phyloP scores from a whole-genome alignment of 441 rosid species.

The Gossypium aridum region DNA sequence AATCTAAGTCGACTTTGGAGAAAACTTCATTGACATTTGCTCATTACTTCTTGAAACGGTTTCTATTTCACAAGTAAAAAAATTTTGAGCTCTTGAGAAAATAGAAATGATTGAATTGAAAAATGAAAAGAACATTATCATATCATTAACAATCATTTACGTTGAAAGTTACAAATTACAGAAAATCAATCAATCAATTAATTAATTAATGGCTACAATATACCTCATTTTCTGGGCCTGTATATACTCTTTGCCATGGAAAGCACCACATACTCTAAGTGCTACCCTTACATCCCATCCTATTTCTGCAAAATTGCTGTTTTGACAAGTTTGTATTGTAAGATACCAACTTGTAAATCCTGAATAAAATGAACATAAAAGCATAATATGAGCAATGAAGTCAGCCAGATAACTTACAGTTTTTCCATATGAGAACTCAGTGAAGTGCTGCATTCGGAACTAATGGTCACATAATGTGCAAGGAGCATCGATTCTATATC shows the following conservation, averaged over 20 bases:
- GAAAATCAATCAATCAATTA: neutral
- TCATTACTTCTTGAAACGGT: neutral
- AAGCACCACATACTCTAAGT: slow-evolving; percentile 48
- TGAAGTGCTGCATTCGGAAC: slow-evolving; percentile 48
- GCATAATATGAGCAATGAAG: neutral
- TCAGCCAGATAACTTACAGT: slow-evolving; percentile 28
- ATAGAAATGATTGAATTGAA: neutral
- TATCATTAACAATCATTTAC: neutral
- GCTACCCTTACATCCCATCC: slow-evolving; percentile 76
- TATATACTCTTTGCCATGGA: slow-evolving; percentile 47
- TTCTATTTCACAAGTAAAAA: neutral
- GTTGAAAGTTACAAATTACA: neutral
- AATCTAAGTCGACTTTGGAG: neutral
- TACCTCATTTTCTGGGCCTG: slow-evolving; percentile 71
- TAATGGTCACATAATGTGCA: slow-evolving; percentile 65
- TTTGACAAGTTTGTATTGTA: slow-evolving; percentile 8
- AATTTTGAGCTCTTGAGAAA: neutral
- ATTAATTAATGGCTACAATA: neutral
- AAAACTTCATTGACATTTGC: neutral
- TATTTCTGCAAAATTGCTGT: slow-evolving; percentile 37
- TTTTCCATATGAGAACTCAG: slow-evolving; percentile 43
- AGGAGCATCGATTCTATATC: slow-evolving; percentile 68
- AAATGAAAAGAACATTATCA: neutral
- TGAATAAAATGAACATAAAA: neutral
- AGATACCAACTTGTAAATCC: slow-evolving; percentile 1